phyloP scores from a whole-genome alignment of 2,329 filamentous ascomycete species.

The Xylariomycetidae sp. region DNA sequence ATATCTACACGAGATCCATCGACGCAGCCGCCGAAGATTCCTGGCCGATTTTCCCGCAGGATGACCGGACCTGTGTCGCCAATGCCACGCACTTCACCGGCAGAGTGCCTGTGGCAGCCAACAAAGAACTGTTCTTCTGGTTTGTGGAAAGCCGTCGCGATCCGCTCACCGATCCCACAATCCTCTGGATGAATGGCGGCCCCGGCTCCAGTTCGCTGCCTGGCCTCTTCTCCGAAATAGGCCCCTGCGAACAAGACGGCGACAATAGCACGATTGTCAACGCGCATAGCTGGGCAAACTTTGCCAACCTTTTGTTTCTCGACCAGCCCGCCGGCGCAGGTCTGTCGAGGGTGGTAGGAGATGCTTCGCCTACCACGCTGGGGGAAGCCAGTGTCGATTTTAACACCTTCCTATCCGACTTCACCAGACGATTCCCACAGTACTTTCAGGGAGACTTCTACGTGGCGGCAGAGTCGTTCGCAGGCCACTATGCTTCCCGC shows the following conservation, averaged over 20 bases:
- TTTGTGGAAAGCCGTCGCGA: conserved; percentile 5
- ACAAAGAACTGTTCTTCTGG: conserved; percentile 7
- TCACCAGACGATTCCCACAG: conserved; percentile 4
- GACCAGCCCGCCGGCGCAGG: conserved; percentile 8
- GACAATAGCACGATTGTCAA: conserved; percentile 1
- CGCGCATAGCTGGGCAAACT: conserved; percentile 7
- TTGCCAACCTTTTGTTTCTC: conserved; percentile 6
- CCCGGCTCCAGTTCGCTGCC: conserved; percentile 8
- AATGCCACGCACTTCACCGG: conserved; percentile 9
- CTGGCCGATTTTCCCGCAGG: conserved; percentile 5
- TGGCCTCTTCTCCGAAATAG: conserved; percentile 7
- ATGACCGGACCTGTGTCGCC: conserved; percentile 6
- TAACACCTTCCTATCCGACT: conserved; percentile 3
- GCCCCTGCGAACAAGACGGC: conserved; percentile 1
- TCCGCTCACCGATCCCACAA: conserved; percentile 1
- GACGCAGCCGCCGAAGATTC: neutral
- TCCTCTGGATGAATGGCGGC: conserved; percentile 8
- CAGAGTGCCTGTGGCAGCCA: conserved; percentile 3
- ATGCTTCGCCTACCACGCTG: conserved; percentile 3
- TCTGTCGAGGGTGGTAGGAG: conserved; percentile 1
- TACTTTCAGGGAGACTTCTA: conserved; percentile 7
- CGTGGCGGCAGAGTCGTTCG: conserved; percentile 7
- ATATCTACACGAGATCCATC: too few relatives aligned
- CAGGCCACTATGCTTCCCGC: conserved; percentile 5
- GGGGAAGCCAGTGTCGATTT: conserved; percentile 4